phyloP scores from a whole-genome alignment of 2,329 filamentous ascomycete species.

The Waltergamsia citrina region DNA sequence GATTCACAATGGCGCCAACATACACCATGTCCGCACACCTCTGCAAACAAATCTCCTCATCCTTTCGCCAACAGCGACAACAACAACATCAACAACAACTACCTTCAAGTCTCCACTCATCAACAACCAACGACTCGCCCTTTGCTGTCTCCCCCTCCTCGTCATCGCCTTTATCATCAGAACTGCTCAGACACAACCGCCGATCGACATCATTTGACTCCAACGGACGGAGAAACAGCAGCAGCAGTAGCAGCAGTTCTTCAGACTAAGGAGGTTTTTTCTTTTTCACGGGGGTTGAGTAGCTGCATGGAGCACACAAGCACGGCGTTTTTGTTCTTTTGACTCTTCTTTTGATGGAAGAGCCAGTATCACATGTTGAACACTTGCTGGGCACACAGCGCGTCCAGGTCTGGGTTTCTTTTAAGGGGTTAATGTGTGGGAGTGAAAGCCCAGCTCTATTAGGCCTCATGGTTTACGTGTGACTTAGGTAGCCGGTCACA shows the following conservation, averaged over 20 bases:
- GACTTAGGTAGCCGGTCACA: too few relatives aligned
- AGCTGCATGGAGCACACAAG: background rate
- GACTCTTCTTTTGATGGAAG: too few relatives aligned
- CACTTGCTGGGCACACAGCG: too few relatives aligned
- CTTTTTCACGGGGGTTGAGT: background rate
- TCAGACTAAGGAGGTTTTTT: background rate
- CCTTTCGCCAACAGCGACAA: conserved; percentile 36
- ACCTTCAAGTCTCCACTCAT: too few relatives aligned
- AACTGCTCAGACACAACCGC: conserved; percentile 5
- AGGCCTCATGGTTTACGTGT: too few relatives aligned
- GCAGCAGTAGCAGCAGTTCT: background rate
- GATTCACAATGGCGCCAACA: conserved; percentile 47
- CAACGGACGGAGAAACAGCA: conserved; percentile 2
- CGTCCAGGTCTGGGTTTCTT: too few relatives aligned
- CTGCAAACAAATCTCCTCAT: conserved; percentile 50
- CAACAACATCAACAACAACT: conserved; percentile 28
- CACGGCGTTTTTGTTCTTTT: background rate
- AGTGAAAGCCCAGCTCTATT: too few relatives aligned
- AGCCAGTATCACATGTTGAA: too few relatives aligned
- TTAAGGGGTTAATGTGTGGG: too few relatives aligned
- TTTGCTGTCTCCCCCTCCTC: conserved; percentile 14
- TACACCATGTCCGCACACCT: conserved; percentile 54
- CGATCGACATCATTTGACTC: conserved; percentile 2
- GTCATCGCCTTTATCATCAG: conserved; percentile 15
- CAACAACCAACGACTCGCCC: too few relatives aligned